Evolutionary conservation across 495 filamentous ascomycete species (phyloP), one percentile per base, ranked within the genome.

Genomic region (Lasiosphaeria ovina): DNA sequence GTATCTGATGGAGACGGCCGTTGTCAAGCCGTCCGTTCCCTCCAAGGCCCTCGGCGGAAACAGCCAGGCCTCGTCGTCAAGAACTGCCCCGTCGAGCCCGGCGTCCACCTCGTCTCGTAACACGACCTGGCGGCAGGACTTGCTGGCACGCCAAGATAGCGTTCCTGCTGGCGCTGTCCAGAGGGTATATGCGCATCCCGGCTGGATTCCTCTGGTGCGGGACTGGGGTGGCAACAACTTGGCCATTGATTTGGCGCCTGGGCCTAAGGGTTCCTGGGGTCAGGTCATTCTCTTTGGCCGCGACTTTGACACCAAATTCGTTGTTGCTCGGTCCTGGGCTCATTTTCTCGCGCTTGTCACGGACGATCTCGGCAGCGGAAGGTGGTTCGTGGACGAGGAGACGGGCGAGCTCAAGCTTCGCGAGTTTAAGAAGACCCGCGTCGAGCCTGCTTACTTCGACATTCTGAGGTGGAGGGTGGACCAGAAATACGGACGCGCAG

Each of bases 221-320:
- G 94, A 99, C 72, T 99, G 94, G 94, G 94, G 94, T 66, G 94
- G 94, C 66, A 99, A 99, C 82, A 91, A 93, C 77, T 79, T 99
- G 66, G 92, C 92, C 12, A 85, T 97, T 36, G 94, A 99, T 74
- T 83, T 99, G 51, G 92, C 95, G 24, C 94, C 94, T 40, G 95
- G 94, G 3, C 90, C 94, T 3, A 83, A 84, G 14, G 94, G 94
- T 24, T 86, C 84, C 74, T 99, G 94, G 93, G 94, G 94, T 51
- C 94, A 99, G 69, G 83, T 99, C 52, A 96, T 99, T 65, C 83
- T 99, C 48, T 96, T 96, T 62, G 94, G 94, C 44, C 89, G 94
- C 32, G 94, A 99, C 75, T 99, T 97, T 73, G 94, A 99, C 73
- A 95, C 90, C 75, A 99, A 98, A 76, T 98, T 94, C 67, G 93